These are phyloP conservation scores for Incumbomyces lentus DNA, from an alignment of 2,329 filamentous ascomycete genomes.

Conservation along the genomic window DNA sequence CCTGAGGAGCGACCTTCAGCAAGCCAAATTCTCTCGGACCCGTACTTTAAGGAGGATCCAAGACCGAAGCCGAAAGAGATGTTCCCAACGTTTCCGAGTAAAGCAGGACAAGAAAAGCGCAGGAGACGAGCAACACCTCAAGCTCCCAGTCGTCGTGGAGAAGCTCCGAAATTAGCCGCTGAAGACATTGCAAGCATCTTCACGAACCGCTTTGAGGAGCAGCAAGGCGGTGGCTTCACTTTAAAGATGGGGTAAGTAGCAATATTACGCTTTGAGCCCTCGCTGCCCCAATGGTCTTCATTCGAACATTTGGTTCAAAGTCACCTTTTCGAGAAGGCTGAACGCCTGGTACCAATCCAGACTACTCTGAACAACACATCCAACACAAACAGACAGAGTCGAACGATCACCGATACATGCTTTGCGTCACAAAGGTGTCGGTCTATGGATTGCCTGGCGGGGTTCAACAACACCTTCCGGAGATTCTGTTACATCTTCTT, in stretches of 20 bases:
- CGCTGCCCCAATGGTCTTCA: too few species aligned
- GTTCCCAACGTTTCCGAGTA: conserved; percentile 95
- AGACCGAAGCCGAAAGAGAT: conserved; percentile 80
- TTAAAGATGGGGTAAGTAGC: conserved; percentile 47
- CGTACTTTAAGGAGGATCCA: conserved; percentile 82
- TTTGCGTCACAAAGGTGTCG: too few species aligned
- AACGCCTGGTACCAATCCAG: too few species aligned
- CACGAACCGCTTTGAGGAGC: conserved; percentile 22
- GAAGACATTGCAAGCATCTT: conserved; percentile 63
- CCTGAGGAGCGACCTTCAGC: conserved; percentile 62
- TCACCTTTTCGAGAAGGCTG: too few species aligned
- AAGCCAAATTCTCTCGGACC: conserved; percentile 61
- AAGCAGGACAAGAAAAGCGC: conserved; percentile 80
- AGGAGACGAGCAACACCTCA: conserved; percentile 64
- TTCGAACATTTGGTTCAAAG: too few species aligned
- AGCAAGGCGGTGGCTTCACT: conserved; percentile 45
- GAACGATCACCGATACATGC: too few species aligned
- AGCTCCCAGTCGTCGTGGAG: conserved; percentile 67
- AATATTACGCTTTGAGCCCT: too few species aligned
- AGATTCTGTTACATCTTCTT: too few species aligned
- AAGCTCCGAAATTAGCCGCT: conserved; percentile 44
- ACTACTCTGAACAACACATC: too few species aligned
- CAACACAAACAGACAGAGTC: too few species aligned
- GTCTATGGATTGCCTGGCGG: too few species aligned
- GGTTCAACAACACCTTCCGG: too few species aligned